Base-by-base conservation (phyloP, 148 eudicot species). In the Arbutus unedo region DNA sequence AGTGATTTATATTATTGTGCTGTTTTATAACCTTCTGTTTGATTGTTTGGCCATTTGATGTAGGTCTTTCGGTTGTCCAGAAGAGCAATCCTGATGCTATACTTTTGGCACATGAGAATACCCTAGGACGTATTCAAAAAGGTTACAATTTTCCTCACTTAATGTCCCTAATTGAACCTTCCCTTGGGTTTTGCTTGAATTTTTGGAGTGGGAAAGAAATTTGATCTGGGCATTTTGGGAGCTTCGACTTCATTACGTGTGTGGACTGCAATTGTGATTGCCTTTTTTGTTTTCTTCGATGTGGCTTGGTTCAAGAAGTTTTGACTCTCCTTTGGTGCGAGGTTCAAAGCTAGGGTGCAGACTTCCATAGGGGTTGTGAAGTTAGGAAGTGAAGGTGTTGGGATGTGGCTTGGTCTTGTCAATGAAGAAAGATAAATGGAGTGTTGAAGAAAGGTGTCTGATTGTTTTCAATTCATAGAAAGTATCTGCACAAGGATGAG, bases 41-140 rank as follows among this genome's bases (percentile, higher is more conserved):
- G 83, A 70, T 76, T 75, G 16, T 78, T 75, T 81, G 45, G 21
- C 38, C 38, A 31, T 31, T 31, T 31, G 38, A 31, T 83, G 88
- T 90, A 94, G 99, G 98, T 87, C 91, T 96, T 86, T 94, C 95
- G 14, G 88, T 89, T 84, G 88, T 96, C 82, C 98, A 94, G 88
- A 93, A 90, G 84, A 89, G 81, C 87, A 91, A 88, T 77, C 98
- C 97, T 54, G 91, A 94, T 83, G 97, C 98, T 81, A 73, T 85
- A 81, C 92, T 96, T 55, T 85, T 96, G 86, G 99, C 94, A 79
- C 99, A 96, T 85, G 91, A 93, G 81, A 90, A 90, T 73, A 95
- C 98, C 53, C 85, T 92, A 87, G 78, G 84, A 8, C 92, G 96
- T 56, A 88, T 95, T 87, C 78, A 82, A 47, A 91, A 89, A 91